Evolutionary conservation across 148 eudicot genomes (phyloP).

Genomic region (Heliamphora exappendiculata): DNA sequence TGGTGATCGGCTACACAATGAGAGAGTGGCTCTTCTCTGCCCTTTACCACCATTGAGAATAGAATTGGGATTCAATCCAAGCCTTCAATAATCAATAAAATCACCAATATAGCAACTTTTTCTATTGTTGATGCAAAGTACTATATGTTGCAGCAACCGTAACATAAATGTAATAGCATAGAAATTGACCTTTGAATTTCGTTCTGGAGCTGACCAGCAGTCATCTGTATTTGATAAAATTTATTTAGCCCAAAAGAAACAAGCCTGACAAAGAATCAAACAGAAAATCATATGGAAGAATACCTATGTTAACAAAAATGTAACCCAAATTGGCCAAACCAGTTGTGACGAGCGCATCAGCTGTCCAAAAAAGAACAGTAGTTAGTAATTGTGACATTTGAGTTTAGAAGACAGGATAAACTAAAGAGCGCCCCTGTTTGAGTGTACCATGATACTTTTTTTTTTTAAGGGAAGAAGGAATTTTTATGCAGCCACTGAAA

Average conservation of each 20-base stretch:
- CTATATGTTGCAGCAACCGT: background rate
- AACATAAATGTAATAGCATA: conserved; percentile 6
- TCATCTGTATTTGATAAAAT: conserved; percentile 55
- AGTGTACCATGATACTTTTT: background rate
- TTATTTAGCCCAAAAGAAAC: background rate
- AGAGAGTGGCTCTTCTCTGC: background rate
- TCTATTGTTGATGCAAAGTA: background rate
- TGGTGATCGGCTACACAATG: background rate
- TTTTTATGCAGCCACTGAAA: background rate
- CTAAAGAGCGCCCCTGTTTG: background rate
- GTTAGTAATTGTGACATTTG: background rate
- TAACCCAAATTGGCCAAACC: conserved; percentile 90
- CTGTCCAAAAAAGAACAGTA: conserved; percentile 38
- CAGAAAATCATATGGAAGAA: conserved; percentile 1
- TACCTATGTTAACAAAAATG: conserved; percentile 83
- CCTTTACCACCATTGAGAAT: background rate
- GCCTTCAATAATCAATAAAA: too few relatives aligned
- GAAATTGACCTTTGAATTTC: conserved; percentile 40
- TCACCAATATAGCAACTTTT: too few relatives aligned
- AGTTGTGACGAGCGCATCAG: conserved; percentile 82
- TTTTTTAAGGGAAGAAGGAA: background rate
- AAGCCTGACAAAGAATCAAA: background rate
- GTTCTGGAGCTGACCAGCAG: conserved; percentile 60
- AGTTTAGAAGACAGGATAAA: background rate
- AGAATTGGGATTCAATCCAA: background rate